Percentiles rank a stretch among this genome's conserved stretches.
Evolutionary conservation across 352 stramenopile genomes (phyloP).

Genomic region (Peronospora tabacina): DNA sequence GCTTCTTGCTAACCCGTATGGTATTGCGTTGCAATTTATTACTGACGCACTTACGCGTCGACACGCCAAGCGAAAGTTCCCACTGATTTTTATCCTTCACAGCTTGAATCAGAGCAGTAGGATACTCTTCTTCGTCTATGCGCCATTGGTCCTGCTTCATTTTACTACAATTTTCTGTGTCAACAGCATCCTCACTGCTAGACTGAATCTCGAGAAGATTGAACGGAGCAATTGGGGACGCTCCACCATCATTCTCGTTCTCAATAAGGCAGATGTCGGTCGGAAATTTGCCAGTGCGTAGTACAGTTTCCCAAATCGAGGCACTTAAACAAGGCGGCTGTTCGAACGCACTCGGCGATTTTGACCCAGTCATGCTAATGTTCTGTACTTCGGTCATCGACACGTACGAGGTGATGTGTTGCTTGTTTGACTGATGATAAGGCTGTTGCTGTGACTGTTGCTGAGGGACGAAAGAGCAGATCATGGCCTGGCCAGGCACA

Average conservation of each 20-base stretch:
- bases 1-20: constrained; percentile 66
- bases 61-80: constrained; percentile 40
- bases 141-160: constrained; percentile 53
- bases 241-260: constrained; percentile 6
- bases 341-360: constrained; percentile 8
- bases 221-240: constrained; percentile 9
- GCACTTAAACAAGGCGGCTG: constrained; percentile 8
- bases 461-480: constrained; percentile 21
- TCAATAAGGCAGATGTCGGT: constrained; percentile 54
- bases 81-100: constrained; percentile 35
- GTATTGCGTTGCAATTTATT: constrained; percentile 54
- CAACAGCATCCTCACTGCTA: constrained; percentile 12
- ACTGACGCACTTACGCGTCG: constrained; percentile 48
- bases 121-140: constrained; percentile 50
- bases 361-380: constrained; percentile 14
- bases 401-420: constrained; percentile 7
- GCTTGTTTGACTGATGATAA: constrained; percentile 4
- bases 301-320: constrained; percentile 61
- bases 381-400: constrained; percentile 15
- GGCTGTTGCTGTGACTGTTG: constrained; percentile 7
- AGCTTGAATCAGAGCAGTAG: constrained; percentile 44
- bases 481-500: constrained; percentile 27
- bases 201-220: constrained; percentile 13
- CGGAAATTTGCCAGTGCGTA: constrained; percentile 52
- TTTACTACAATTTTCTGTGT: constrained; percentile 13